Percentiles rank a stretch among this genome's conserved stretches.
Evolutionary conservation across 768 basidiomycete species (phyloP).

Genomic region (Tephrocybe sp.): DNA sequence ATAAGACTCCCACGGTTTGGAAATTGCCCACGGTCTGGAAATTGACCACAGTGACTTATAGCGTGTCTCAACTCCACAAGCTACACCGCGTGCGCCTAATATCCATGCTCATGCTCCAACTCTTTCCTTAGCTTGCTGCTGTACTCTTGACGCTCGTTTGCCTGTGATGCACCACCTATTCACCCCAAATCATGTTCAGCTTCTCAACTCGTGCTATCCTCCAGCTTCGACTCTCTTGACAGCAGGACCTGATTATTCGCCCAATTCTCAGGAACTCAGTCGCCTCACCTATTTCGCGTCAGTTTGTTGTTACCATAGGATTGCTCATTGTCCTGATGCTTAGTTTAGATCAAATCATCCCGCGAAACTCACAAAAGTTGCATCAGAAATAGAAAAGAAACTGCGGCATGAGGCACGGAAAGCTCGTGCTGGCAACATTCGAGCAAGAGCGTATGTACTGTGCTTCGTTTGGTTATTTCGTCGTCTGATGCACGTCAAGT

Average conservation of each 20-base stretch:
- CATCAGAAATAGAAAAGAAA: slow-evolving; percentile 75
- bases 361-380: slow-evolving; percentile 77
- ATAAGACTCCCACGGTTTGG: slow-evolving; percentile 7
- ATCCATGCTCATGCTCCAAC: slow-evolving; percentile 10
- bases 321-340: background rate
- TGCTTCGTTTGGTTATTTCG: background rate
- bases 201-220: slow-evolving; percentile 87
- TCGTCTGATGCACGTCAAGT: slow-evolving; percentile 33
- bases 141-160: slow-evolving; percentile 17
- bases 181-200: slow-evolving; percentile 80
- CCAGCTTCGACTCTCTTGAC: slow-evolving; percentile 71
- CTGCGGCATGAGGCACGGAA: slow-evolving; percentile 63
- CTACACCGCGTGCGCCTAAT: slow-evolving; percentile 4
- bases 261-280: slow-evolving; percentile 84
- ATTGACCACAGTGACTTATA: background rate
- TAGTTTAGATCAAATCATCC: slow-evolving; percentile 64
- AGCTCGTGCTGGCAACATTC: slow-evolving; percentile 72
- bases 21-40: slow-evolving; percentile 15
- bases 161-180: slow-evolving; percentile 66
- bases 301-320: slow-evolving; percentile 10
- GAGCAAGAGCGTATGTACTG: slow-evolving; percentile 72
- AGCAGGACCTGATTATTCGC: slow-evolving; percentile 74
- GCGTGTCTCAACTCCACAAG: slow-evolving; percentile 6
- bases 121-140: slow-evolving; percentile 1
- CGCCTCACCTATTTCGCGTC: slow-evolving; percentile 83